Conservation (phyloP, 2,329 filamentous ascomycete genomes). For the Chrysosporium keratinophilum region DNA sequence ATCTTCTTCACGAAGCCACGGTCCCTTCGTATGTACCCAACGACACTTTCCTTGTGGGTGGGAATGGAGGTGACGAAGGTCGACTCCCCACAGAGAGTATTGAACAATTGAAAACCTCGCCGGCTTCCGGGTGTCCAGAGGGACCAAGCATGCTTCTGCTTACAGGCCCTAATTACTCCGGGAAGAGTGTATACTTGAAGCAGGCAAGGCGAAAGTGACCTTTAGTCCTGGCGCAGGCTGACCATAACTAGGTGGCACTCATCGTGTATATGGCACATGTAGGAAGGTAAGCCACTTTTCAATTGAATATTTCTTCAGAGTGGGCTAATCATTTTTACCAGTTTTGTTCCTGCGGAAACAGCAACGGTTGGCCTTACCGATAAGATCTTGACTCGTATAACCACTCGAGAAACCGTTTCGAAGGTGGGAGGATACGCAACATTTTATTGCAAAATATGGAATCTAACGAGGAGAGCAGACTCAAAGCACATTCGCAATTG, state of each 20-base stretch:
- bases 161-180: conserved; percentile 92
- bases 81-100: background rate
- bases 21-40: conserved; percentile 77
- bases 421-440: conserved; percentile 27
- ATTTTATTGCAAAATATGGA: background rate
- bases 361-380: conserved; percentile 81
- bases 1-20: conserved; percentile 75
- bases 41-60: conserved; percentile 59
- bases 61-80: conserved; percentile 23
- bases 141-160: conserved; percentile 63
- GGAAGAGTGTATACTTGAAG: conserved; percentile 92
- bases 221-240: background rate
- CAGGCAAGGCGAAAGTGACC: conserved; percentile 41
- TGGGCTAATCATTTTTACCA: conserved; percentile 27
- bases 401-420: conserved; percentile 60
- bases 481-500: conserved; percentile 64
- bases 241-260: conserved; percentile 52
- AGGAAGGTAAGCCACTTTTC: conserved; percentile 42
- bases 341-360: conserved; percentile 71
- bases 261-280: conserved; percentile 89
- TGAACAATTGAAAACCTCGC: background rate
- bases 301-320: background rate
- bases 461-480: conserved; percentile 28
- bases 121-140: conserved; percentile 12
- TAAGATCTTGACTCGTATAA: conserved; percentile 78